Conservation (phyloP, 805 yeast genomes). For the Yamadazyma paraphyllophila region DNA sequence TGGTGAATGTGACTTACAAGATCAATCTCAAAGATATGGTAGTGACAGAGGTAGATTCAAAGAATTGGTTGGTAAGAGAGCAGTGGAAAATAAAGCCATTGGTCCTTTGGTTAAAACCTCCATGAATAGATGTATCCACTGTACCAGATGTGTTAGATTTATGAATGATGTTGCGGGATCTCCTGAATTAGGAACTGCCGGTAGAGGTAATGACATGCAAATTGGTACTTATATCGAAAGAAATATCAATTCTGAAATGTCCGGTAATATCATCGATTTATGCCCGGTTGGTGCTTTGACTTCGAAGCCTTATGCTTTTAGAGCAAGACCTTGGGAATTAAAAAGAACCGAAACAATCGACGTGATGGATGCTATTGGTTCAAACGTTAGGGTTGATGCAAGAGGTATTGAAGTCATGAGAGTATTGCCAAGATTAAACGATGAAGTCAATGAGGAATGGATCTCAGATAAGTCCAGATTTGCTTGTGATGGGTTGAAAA, state of each 20-base stretch:
- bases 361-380: constrained; percentile 80
- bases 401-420: constrained; percentile 87
- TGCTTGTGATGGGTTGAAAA: constrained; percentile 81
- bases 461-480: constrained; percentile 83
- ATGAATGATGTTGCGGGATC: constrained; percentile 92
- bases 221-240: constrained; percentile 87
- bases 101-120: constrained; percentile 88
- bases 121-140: constrained; percentile 90
- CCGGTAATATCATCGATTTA: constrained; percentile 82
- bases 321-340: constrained; percentile 91
- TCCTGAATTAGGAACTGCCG: constrained; percentile 84
- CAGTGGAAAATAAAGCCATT: constrained; percentile 85
- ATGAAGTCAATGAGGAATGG: constrained; percentile 89
- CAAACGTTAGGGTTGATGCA: constrained; percentile 79
- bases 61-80: constrained; percentile 82
- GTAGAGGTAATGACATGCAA: constrained; percentile 90
- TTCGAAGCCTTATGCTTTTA: constrained; percentile 87
- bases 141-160: constrained; percentile 88
- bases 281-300: constrained; percentile 94
- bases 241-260: constrained; percentile 78
- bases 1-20: constrained; percentile 92
- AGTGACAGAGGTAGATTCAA: constrained; percentile 81
- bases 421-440: constrained; percentile 80
- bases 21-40: constrained; percentile 80
- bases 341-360: constrained; percentile 86